phyloP scores from a whole-genome alignment of 441 rosid genomes.

The Populus hybrid region DNA sequence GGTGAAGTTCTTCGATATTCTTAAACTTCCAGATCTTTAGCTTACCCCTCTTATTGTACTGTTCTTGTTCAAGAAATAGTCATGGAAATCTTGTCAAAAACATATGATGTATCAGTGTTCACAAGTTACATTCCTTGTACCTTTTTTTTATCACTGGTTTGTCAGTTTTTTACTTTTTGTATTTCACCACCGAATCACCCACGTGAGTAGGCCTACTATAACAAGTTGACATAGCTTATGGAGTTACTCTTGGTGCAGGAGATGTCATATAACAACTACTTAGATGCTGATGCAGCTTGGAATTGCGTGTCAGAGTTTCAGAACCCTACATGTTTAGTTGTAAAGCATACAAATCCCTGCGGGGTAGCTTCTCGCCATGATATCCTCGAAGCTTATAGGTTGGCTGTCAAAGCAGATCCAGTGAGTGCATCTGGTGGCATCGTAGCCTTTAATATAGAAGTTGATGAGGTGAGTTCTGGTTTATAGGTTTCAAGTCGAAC shows the following conservation, averaged over 20 bases:
- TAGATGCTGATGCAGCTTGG: constrained; percentile 99
- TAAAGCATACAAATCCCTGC: constrained; percentile 92
- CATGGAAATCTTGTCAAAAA: not conserved
- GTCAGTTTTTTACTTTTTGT: not conserved
- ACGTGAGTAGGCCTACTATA: not conserved
- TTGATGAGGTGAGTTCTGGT: constrained; percentile 62
- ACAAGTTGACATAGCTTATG: constrained; percentile 2
- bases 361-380: constrained; percentile 82
- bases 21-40: no score
- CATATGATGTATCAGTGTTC: not conserved
- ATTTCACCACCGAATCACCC: not conserved
- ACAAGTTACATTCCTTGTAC: not conserved
- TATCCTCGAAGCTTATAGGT: constrained; percentile 76
- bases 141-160: not conserved
- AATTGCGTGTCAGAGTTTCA: constrained; percentile 84
- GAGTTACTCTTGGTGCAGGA: no score
- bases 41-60: no score
- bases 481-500: not conserved
- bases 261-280: constrained; percentile 92
- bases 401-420: constrained; percentile 88
- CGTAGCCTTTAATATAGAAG: constrained; percentile 90
- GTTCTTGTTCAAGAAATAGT: no score
- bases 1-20: no score
- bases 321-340: constrained; percentile 78
- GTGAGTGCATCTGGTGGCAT: constrained; percentile 92